Base-by-base conservation (phyloP, 1,139 yeast species). In the Casaregolazyma suthepensis region DNA sequence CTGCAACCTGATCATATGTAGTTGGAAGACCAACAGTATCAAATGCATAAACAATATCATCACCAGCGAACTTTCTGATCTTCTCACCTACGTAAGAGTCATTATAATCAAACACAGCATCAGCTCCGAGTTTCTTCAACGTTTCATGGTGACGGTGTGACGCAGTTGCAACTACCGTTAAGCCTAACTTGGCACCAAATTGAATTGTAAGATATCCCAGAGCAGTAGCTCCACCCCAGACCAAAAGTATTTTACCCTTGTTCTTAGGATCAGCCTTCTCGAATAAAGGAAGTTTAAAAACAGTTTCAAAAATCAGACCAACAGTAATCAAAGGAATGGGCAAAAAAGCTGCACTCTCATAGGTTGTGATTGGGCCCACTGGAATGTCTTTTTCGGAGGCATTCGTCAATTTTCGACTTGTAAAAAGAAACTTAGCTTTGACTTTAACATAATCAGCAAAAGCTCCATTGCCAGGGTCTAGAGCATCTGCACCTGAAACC, bases 171-270 rank as follows among this genome's bases (percentile, higher is more conserved):
- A 80, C 68, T 15, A 83, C 85, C 22, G 75, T 75, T 56, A 78
- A 69, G 3, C 84, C 84, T 51, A 72, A 76, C 12, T 75, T 64
- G 50, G 71, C 63, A 57, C 81, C 84, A 35, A 78, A 64, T 63
- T 81, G 85, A 54, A 79, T 76, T 9, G 84, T 84, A 48, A 76
- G 52, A 52, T 73, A 72, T 5, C 85, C 85, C 7, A 81, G 73
- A 15, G 82, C 74, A 22, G 81, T 72, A n/a, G 84, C 75, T 54
- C 82, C 85, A 61, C 87, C 87, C 82, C 85, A 82, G 48, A 83
- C 78, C 78, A 38, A 71, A 63, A 48, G 75, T 65, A 43, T 68
- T 59, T 5, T 57, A 57, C 4, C 65, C 67, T 9, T 55, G 49
- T 20, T 46, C 37, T 10, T 59, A 57, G 50, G 35, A n/a, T 43